These are phyloP conservation scores for Setomelanomma holmii DNA, from an alignment of 2,329 filamentous ascomycete species.

Conservation along the genomic window DNA sequence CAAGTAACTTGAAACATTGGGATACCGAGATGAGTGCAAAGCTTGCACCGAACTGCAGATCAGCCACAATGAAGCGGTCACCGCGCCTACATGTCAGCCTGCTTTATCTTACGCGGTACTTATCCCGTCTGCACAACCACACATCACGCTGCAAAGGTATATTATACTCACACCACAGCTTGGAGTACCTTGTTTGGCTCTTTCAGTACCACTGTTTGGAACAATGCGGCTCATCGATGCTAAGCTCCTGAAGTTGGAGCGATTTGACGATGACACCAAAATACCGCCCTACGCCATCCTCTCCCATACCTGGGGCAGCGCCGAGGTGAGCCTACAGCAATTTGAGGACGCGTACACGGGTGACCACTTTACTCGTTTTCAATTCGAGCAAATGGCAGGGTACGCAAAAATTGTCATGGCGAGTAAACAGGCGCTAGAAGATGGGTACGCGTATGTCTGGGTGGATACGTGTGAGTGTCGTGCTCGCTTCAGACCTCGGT, in stretches of 20 bases:
- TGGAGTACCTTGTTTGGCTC: too few relatives aligned
- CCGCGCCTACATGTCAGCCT: too few relatives aligned
- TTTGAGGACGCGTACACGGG: conserved; percentile 5
- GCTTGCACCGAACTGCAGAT: too few relatives aligned
- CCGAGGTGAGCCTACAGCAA: conserved; percentile 21
- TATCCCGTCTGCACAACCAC: too few relatives aligned
- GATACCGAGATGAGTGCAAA: too few relatives aligned
- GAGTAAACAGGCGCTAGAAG: conserved; percentile 11
- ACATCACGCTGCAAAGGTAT: too few relatives aligned
- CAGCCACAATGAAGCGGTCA: too few relatives aligned
- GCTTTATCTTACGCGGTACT: too few relatives aligned
- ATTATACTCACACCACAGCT: too few relatives aligned
- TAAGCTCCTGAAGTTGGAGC: conserved; percentile 4
- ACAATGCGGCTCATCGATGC: conserved; percentile 21
- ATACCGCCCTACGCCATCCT: conserved; percentile 28
- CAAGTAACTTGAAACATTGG: too few relatives aligned
- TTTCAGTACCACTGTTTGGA: too few relatives aligned
- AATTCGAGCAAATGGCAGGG: background rate
- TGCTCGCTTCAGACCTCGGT: background rate
- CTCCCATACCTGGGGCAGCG: conserved; percentile 20
- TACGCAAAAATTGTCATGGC: conserved; percentile 10
- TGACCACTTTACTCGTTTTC: background rate
- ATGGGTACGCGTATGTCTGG: conserved; percentile 15
- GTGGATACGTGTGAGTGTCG: conserved; percentile 17
- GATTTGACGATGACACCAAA: conserved; percentile 13